Conservation (phyloP, 2,329 filamentous ascomycete species). For the Colletotrichum ledebouriae region DNA sequence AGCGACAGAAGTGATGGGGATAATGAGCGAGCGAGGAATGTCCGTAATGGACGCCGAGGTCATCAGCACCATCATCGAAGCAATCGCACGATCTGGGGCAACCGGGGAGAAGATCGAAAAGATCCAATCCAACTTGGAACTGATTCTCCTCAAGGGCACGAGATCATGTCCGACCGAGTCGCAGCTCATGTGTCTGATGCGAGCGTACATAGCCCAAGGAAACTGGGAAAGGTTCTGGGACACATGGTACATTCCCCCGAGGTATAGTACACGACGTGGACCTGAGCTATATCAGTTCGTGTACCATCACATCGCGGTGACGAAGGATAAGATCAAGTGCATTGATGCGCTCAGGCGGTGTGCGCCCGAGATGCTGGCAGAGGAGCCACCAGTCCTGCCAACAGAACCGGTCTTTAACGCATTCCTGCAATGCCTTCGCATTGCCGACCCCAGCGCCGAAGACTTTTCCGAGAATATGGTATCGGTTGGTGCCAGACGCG, state of each 20-base stretch:
- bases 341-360: conserved; percentile 64
- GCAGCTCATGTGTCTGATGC: conserved; percentile 58
- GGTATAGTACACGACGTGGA: conserved; percentile 62
- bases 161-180: conserved; percentile 55
- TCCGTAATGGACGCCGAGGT: conserved; percentile 60
- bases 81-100: conserved; percentile 51
- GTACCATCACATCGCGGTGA: conserved; percentile 63
- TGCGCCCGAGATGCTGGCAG: conserved; percentile 70
- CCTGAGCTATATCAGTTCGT: conserved; percentile 67
- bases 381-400: conserved; percentile 64
- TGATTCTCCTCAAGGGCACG: conserved; percentile 55
- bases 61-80: conserved; percentile 62
- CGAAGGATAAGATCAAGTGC: conserved; percentile 58
- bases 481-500: conserved; percentile 16
- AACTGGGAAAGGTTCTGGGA: conserved; percentile 73
- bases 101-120: conserved; percentile 52
- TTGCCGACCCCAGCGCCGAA: conserved; percentile 67
- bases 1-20: conserved; percentile 59
- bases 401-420: conserved; percentile 59
- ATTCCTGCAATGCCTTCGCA: conserved; percentile 66
- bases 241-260: conserved; percentile 68
- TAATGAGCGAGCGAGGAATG: conserved; percentile 61
- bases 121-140: conserved; percentile 60
- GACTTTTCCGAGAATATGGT: conserved; percentile 45
- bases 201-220: conserved; percentile 58